Base-by-base conservation (phyloP, 148 eudicot genomes). In the Rhododendron henanense region DNA sequence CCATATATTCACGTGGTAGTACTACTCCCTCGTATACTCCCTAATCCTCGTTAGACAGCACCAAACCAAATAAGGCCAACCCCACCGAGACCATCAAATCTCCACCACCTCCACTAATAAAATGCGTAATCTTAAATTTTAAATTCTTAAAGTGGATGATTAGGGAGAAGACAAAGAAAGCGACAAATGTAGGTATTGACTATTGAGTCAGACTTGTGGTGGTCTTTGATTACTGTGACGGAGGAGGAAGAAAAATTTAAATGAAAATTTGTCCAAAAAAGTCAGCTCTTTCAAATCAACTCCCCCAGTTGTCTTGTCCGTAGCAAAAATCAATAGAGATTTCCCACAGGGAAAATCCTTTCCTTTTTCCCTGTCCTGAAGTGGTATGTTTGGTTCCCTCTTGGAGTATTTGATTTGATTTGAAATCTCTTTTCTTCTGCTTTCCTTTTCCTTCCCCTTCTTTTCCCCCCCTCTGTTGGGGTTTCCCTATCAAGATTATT, bases 221-320 rank as follows among this genome's bases (percentile, higher is more conserved):
- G 87, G 33, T 82, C 87, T 85, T 83, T 87, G 23, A 39, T 7
- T 73, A 85, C 28, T 25, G 51, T 59, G 71, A 85, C 39, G 59
- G 81, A 31, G 76, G 14, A 4, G 76, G 15, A 31, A 33, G 0
- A 67, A 25, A 67, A 59, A 3, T 16, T 1, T 28, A 1, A 86
- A 86, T 13, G 11, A 25, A 81, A 59, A 51, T n/a, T 50, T 31
- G 67, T 1, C 67, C 37, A 35, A 80, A 57, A 91, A 94, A 93
- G 96, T 94, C 96, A 93, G 94, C 95, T 84, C 92, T 13, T 87
- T 90, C 88, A 89, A 91, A 86, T 51, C 88, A 86, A 83, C 41
- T 63, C 57, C 74, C 88, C 45, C 76, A 31, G 14, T 61, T 47
- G 84, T 87, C 81, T 50, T 85, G 87, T 89, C 83, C 80, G 18